Evolutionary conservation across 805 yeast genomes (phyloP), one percentile per base, ranked within the genome.

Genomic region (Wickerhamiella siamensis): DNA sequence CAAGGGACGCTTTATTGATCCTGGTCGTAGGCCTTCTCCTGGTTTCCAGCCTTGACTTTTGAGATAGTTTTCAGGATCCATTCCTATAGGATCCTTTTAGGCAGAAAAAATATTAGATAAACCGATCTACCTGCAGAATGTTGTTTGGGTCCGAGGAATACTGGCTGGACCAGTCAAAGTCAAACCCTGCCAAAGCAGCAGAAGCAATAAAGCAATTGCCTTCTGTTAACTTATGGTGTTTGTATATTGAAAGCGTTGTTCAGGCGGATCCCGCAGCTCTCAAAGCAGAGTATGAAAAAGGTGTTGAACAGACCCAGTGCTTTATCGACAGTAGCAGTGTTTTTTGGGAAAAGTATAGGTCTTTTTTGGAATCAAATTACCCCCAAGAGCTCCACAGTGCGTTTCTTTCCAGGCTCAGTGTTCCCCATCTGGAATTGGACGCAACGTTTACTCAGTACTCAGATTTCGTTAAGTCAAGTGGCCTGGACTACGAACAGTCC

Each of bases 21-120:
- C 95, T 36, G 69, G 59, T 47, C 70, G 74, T 29, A 88, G 64
- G 0, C 94, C 93, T 50, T 84, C 83, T 1, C 98, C 98, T 50
- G 83, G 88, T 42, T 67, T 68, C 98, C 98, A 88, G 16, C 97
- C 97, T 53, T 72, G 84, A 1, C 81, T 73, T 54, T 71, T 65
- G 48, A 88, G 62, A 57, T 88, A 91, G 41, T 62, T 70, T 41
- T 70, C 70, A 32, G 94, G 75, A 59, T 91, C 76, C 94, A 87
- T 86, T 10, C 19, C 20, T 17, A n/a, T 9, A 19, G 34, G 19
- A 17, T 14, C 4, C 24, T 22, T 14, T 18, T 16, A 5, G 5
- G 15, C 3, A 17, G 29, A n/a, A 10, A 21, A 31, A 32, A 32
- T 14, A 21, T 15, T 31, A 38, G 10, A 20, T 38, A 15, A 20